Conservation (phyloP, 106 monocot genomes). For the Dendrobium chrysotoxum region DNA sequence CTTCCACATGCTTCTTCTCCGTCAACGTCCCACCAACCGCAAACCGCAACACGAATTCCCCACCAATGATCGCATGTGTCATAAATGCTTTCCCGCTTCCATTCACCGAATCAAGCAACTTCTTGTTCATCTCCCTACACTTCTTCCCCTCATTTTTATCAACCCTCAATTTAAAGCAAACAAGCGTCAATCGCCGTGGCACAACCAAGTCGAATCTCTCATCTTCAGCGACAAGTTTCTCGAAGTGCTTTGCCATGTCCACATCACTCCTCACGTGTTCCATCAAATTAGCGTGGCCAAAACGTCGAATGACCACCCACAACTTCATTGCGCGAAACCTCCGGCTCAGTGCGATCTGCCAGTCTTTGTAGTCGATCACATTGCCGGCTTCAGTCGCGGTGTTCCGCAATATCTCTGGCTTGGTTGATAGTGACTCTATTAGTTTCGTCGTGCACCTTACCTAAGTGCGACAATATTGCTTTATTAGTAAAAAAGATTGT, state of each 20-base stretch:
- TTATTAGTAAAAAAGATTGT: neutral
- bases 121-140: constrained; percentile 16
- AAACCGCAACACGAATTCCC: constrained; percentile 31
- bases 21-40: constrained; percentile 38
- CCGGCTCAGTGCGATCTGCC: constrained; percentile 45
- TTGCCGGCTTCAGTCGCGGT: neutral
- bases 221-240: constrained; percentile 19
- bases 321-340: constrained; percentile 40
- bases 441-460: neutral
- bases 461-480: too few relatives aligned
- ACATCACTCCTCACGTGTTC: constrained; percentile 30
- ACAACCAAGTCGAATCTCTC: constrained; percentile 29
- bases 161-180: constrained; percentile 25
- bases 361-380: constrained; percentile 59
- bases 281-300: constrained; percentile 21
- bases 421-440: constrained; percentile 22
- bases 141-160: neutral
- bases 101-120: constrained; percentile 40
- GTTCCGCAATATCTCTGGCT: constrained; percentile 47
- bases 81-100: constrained; percentile 31
- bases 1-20: constrained; percentile 37
- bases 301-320: constrained; percentile 42
- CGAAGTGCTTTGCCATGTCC: constrained; percentile 12
- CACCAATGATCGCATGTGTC: constrained; percentile 31
- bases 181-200: constrained; percentile 27